These are phyloP conservation scores for Cyclotella distinguenda DNA, from an alignment of 108 stramenopile species.

Conservation along the genomic window DNA sequence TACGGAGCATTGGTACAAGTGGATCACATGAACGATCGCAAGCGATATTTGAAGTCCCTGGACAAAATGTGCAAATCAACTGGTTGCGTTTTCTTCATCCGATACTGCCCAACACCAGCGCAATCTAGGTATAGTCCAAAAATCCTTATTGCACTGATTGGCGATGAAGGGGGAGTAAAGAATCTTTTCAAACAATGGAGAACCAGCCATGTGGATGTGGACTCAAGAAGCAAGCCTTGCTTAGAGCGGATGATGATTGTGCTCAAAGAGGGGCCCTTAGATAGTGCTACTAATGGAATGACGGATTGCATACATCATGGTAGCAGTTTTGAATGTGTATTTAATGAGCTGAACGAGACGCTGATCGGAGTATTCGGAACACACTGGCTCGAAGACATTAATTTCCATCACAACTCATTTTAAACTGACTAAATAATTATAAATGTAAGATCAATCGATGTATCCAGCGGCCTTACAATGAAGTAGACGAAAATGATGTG, in stretches of 20 bases:
- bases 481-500: too few relatives aligned
- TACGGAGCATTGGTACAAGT: slow-evolving; percentile 69
- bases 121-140: slow-evolving; percentile 23
- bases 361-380: too few relatives aligned
- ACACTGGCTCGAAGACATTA: too few relatives aligned
- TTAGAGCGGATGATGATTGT: slow-evolving; percentile 73
- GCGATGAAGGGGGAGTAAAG: slow-evolving; percentile 29
- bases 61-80: slow-evolving; percentile 43
- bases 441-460: too few relatives aligned
- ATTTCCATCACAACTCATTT: too few relatives aligned
- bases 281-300: not conserved
- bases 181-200: slow-evolving; percentile 75
- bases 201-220: slow-evolving; percentile 71
- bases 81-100: slow-evolving; percentile 36
- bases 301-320: too few relatives aligned
- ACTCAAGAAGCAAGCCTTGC: slow-evolving; percentile 68
- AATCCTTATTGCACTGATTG: slow-evolving; percentile 60
- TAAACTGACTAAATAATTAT: too few relatives aligned
- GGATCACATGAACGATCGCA: slow-evolving; percentile 81
- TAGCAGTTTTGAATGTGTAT: too few relatives aligned
- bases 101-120: slow-evolving; percentile 14
- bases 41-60: slow-evolving; percentile 73
- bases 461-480: too few relatives aligned
- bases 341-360: too few relatives aligned
- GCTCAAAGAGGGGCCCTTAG: slow-evolving; percentile 46